Base-by-base conservation (phyloP, 345 rosid genomes). In the Aurinia saxatilis region DNA sequence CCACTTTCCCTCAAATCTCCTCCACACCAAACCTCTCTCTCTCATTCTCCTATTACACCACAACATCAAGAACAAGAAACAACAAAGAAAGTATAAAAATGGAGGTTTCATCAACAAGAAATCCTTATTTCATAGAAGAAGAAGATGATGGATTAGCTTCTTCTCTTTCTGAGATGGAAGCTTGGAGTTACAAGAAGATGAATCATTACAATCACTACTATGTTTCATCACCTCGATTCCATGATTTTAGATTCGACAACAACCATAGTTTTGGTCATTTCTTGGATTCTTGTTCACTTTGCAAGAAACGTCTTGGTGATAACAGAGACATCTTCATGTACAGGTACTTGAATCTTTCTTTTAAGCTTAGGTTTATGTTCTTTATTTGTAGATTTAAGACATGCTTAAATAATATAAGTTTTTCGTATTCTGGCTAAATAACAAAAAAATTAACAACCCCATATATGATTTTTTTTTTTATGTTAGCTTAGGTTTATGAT, bases 311-410 rank as follows among this genome's bases (percentile, higher is more conserved):
- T 11, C 79, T 88, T 17, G 83, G 87, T 38, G 61, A 66, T 57
- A 83, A 83, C 81, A 72, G 61, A 59, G 96, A 88, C 78, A 88
- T 88, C 82, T 88, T 81, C 76, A 88, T 85, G 96, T 88, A 88
- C 77, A 88, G 91, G 96, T 87, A 47, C 12, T 23, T 5, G n/a
- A n/a, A n/a, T n/a, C n/a, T n/a, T n/a, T n/a, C n/a, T n/a, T n/a
- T n/a, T n/a, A n/a, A n/a, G n/a, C n/a, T n/a, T n/a, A n/a, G n/a
- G n/a, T n/a, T n/a, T n/a, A n/a, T n/a, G 25, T 21, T 21, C 4
- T 21, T 21, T 21, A 21, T 21, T 2, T 21, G 25, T 21, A 1
- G 4, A 21, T 21, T 21, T 21, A 21, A 21, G n/a, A n/a, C n/a
- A n/a, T n/a, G n/a, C n/a, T n/a, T n/a, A n/a, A n/a, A n/a, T n/a